These are phyloP conservation scores for Populus pruinosa DNA, from an alignment of 345 rosid species.

Conservation along the genomic window DNA sequence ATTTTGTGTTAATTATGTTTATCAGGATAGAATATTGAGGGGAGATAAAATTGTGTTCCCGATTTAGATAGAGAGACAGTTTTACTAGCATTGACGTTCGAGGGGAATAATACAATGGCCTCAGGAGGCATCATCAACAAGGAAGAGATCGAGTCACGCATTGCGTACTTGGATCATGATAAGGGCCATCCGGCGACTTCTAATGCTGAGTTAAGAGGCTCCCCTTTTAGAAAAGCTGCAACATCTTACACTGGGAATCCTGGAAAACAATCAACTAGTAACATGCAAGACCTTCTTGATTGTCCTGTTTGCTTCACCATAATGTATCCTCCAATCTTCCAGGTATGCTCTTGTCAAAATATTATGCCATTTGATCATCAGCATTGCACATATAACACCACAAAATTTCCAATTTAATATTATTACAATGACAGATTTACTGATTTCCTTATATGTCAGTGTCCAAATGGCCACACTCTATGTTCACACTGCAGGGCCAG, in stretches of 20 bases:
- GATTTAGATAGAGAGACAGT: conserved; percentile 6
- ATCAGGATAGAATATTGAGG: conserved; percentile 8
- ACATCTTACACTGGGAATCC: conserved; percentile 42
- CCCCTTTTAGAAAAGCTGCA: conserved; percentile 43
- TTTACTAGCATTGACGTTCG: conserved; percentile 10
- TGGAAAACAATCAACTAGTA: conserved; percentile 49
- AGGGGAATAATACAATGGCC: conserved; percentile 34
- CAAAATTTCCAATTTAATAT: neutral
- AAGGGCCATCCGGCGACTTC: conserved; percentile 42
- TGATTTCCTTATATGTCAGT: conserved; percentile 36
- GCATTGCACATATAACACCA: neutral
- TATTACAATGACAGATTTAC: neutral
- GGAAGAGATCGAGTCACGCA: conserved; percentile 48
- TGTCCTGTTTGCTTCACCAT: conserved; percentile 71
- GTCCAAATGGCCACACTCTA: conserved; percentile 85
- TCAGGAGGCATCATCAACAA: conserved; percentile 54
- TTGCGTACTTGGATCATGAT: conserved; percentile 44
- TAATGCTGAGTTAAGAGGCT: conserved; percentile 38
- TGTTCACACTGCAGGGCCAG: conserved; percentile 73
- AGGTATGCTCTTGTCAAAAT: conserved; percentile 39
- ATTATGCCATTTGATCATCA: neutral
- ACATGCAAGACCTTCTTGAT: conserved; percentile 77
- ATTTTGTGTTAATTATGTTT: conserved; percentile 1
- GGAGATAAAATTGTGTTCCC: neutral
- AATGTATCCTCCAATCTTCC: conserved; percentile 86